Evolutionary conservation across 495 filamentous ascomycete genomes (phyloP), one percentile per base, ranked within the genome.

Genomic region (Annulohypoxylon bovei): DNA sequence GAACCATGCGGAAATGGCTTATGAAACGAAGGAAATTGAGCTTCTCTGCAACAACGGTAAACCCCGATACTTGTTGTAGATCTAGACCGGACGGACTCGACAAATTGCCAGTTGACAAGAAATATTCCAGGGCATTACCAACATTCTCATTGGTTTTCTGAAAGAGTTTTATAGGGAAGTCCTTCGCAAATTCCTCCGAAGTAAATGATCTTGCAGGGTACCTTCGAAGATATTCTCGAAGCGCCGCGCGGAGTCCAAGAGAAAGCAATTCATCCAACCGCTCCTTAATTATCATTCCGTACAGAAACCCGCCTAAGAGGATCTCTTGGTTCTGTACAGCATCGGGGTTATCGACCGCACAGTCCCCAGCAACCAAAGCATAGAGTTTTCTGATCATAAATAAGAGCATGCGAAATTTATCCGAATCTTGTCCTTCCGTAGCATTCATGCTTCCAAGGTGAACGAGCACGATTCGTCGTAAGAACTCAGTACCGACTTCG

Each of bases 21-120:
- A 99, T 96, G 82, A 99, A 99, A 70, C 95, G 92, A 74, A 96
- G 90, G 83, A 98, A 99, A 84, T 99, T 99, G 75, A 98, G 94
- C 85, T 98, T 98, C 80, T 99, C 95, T 3, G 95, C 95, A 60
- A 98, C 95, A 37, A 99, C 92, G 0, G 92, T 96, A 80, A 95
- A 99, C 62, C 95, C 95, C 27, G 95, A 96, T 0, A 89, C 87
- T 76, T 99, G 95, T 70, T 98, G 95, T 67, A 98, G 78, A 86
- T 98, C 95, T 47, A 99, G 85, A 72, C 95, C 95, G 32, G 91
- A 94, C 5, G 92, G 91, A 81, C 92, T 97, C 70, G 91, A 86
- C 28, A 99, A 84, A 75, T 99, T 99, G 70, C 95, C 95, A 1
- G 95, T 99, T 0, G 95, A 96, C 40, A 99, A 81, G 81, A 99